A percentile compares a stretch with the other conserved stretches of the same genome.
These are phyloP conservation scores for Solanum pinnatisectum DNA, from an alignment of 257 asterid genomes.

Conservation along the genomic window DNA sequence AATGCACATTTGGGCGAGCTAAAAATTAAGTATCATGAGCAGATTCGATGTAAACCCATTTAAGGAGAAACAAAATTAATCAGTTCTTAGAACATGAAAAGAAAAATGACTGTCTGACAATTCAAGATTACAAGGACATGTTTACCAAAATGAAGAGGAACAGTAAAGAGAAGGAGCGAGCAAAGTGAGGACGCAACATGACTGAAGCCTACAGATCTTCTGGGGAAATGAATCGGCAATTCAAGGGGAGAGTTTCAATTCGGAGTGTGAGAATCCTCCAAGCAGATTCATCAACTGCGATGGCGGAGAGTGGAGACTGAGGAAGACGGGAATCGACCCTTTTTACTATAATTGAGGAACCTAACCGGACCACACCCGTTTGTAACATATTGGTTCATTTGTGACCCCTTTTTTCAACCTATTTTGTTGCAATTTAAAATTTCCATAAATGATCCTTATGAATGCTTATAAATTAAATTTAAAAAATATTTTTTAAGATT, in stretches of 20 bases:
- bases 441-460: neutral
- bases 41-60: neutral
- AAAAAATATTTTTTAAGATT: too few relatives aligned
- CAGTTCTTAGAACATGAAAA: neutral
- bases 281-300: neutral
- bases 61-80: neutral
- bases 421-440: neutral
- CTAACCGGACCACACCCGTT: neutral
- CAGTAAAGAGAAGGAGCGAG: neutral
- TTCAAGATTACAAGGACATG: neutral
- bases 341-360: neutral
- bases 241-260: neutral
- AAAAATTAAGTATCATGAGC: too few relatives aligned
- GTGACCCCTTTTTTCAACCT: neutral
- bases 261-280: neutral
- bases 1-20: too few relatives aligned
- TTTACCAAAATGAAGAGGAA: slow-evolving; percentile 3
- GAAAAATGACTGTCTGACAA: neutral
- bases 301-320: neutral
- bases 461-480: neutral
- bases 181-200: neutral
- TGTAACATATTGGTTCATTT: neutral
- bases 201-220: neutral
- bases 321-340: neutral
- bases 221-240: neutral